Base-by-base conservation (phyloP, 2,329 filamentous ascomycete genomes). In the Harringtonia lauricola region DNA sequence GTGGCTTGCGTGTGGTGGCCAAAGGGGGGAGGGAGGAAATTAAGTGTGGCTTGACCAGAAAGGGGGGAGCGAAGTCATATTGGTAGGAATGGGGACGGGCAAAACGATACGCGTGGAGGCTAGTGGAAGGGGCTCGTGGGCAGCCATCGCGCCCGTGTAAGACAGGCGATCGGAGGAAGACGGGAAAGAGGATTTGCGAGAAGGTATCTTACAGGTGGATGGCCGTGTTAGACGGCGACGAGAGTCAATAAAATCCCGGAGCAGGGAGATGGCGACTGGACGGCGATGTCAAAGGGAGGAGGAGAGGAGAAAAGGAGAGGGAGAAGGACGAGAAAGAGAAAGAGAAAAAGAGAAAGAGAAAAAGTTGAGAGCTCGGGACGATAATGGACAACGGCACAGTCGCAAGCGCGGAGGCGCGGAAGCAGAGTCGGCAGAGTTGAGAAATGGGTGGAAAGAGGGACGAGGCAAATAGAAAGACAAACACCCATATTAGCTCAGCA, bases 1-100 rank as follows among this genome's bases (percentile, higher is more conserved):
- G 42, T 44, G 42, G 42, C 42, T 44, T 44, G 43, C 35, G 35
- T 30, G 39, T n/a, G 29, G 10, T 26, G 10, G 24, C 10, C 10
- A 26, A 5, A 9, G 18, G 12, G 33, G 15, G 24, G 33, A 9
- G 36, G 28, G n/a, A 9, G 36, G 35, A 35, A 29, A 34, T 33
- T 36, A 15, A 28, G 35, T 43, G 41, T 43, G 42, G 42, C 42
- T 43, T 34, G 34, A 34, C 17, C 41, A 45, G 18, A 37, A 22
- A 31, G 17, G 21, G 22, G 24, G 19, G 33, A 17, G 9, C 19
- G 17, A n/a, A n/a, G 22, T n/a, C 21, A 35, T 19, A 8, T 10
- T 36, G 39, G 22, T 9, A 37, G 19, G 36, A 29, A n/a, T 9
- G 24, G 24, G 24, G 24, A 10, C 7, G 24, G 24, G 24, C 6